Base-by-base conservation (phyloP, 139 green algal genomes). In the Gonium pectorale region DNA sequence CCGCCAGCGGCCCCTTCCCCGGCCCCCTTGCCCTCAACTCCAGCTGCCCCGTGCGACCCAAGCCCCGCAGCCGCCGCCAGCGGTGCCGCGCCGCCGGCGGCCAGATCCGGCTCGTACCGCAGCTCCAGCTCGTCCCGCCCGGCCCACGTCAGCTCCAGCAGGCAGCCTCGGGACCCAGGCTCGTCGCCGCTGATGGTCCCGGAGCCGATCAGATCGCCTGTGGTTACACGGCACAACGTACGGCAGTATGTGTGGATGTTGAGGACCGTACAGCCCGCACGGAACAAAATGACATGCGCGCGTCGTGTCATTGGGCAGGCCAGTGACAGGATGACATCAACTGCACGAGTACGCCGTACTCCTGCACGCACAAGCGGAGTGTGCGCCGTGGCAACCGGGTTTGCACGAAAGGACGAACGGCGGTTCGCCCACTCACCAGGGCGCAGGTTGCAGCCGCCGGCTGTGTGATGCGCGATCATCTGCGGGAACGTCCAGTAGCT, bases 381-480 rank as follows among this genome's bases (percentile, higher is more conserved):
- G n/a, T n/a, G n/a, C n/a, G n/a, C n/a, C n/a, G n/a, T n/a, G n/a
- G n/a, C n/a, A n/a, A n/a, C n/a, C n/a, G n/a, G n/a, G n/a, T n/a
- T n/a, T n/a, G n/a, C n/a, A n/a, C n/a, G n/a, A n/a, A 27, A 24
- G 29, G 38, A 38, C 1, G 68, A 60, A 5, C 97, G 96, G 0
- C 91, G 95, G 13, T 89, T 96, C 8, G 98, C 85, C 82, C 98
- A 52, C 75, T 97, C 96, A 5, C 97, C 97, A 0, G 97, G 91
- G 7, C 90, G 78, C 68, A 99, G 87, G 74, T 94, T 96, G 93
- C 97, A 99, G 62, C 97, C 97, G 7, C 90, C 91, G 0, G 85
- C 74, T 4, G 95, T 99, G 93, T 99, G 97, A 87, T 99, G 97
- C 3, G 97, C 95, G 0, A 98, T 63, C 96, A 98, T 98, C 92